Base-by-base conservation (phyloP, 495 filamentous ascomycete genomes). In the Tuber umbilicatum region DNA sequence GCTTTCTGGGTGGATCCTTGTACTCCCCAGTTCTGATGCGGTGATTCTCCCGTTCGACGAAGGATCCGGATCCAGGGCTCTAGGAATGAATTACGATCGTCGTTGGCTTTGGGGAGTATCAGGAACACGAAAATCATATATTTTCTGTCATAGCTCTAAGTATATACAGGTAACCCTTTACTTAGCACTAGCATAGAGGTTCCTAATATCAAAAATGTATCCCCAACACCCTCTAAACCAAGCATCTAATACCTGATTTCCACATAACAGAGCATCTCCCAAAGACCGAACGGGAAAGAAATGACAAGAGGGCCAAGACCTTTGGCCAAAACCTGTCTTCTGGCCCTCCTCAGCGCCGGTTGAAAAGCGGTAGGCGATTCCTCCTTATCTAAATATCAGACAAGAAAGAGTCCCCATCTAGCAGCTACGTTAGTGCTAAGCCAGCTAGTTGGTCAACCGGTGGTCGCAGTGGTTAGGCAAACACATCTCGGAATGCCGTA, bases 41-140 rank as follows among this genome's bases (percentile, higher is more conserved):
- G 23, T 78, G 73, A 76, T 90, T 91, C 80, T 89, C 86, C 47
- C 88, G 79, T 75, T 88, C 83, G 82, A 89, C 88, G 64, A 87
- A 85, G 6, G 85, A 82, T 73, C 85, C 88, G 80, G 91, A 91
- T 9, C 86, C 87, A 76, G 88, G 83, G 45, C 87, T 89, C 77
- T 87, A 89, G 43, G 86, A 84, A 39, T 87, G 89, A 40, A 90
- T 81, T 16, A 35, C 75, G 89, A n/a, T n/a, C n/a, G n/a, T n/a
- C n/a, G n/a, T n/a, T n/a, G 87, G 82, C 12, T 82, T 84, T 68
- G 74, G 73, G 41, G 84, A 74, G 0, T 45, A 69, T 19, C 37
- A 31, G n/a, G 55, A 21, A 38, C 6, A 47, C 47, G 9, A 35
- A 37, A 31, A 31, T 21, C 6, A 5, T 67, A n/a, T 64, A 76